Base-by-base conservation (phyloP, 2,329 filamentous ascomycete species). In the Delphinella strobiligena region DNA sequence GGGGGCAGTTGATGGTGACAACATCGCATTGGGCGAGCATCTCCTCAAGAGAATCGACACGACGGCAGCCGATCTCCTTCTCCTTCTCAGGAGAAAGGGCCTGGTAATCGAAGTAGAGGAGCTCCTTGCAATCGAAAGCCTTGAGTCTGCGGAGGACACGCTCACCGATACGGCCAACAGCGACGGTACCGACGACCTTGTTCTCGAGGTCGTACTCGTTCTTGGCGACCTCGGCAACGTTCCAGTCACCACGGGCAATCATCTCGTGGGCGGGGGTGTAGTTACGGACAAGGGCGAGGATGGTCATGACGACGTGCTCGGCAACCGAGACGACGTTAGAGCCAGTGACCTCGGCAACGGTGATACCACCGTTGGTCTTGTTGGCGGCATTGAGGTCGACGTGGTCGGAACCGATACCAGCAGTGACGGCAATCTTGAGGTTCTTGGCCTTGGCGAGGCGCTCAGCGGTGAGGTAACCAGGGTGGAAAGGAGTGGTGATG, bases 61-160 rank as follows among this genome's bases (percentile, higher is more conserved):
- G 79, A 56, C 86, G 77, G 76, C 81, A 88, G 63, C 89, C 89
- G 67, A 96, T 96, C 73, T 95, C 89, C 67, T 82, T 78, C 78
- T 96, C 88, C 55, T 78, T 72, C 71, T 94, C 87, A 45, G 85
- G 59, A 45, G 68, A 73, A 49, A 98, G 74, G 38, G 89, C 87
- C 75, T 98, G 91, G 82, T 98, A 98, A 72, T 98, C 91, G 63
- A 84, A 96, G 83, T 98, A 98, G 49, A 96, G 78, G 37, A 98
- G 78, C 75, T 96, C 89, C 80, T 94, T 94, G 85, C 91, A 98
- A 74, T 94, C 89, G 61, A 98, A 98, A 51, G 88, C 72, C 79
- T 93, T 93, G 56, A 98, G 81, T 51, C 91, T 80, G 64, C 89
- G 83, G 54, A 98, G 78, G 43, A 98, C 91, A 68, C 91, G 88